Evolutionary conservation across 179 eudicot genomes (phyloP).

Genomic region (Silene coronaria): DNA sequence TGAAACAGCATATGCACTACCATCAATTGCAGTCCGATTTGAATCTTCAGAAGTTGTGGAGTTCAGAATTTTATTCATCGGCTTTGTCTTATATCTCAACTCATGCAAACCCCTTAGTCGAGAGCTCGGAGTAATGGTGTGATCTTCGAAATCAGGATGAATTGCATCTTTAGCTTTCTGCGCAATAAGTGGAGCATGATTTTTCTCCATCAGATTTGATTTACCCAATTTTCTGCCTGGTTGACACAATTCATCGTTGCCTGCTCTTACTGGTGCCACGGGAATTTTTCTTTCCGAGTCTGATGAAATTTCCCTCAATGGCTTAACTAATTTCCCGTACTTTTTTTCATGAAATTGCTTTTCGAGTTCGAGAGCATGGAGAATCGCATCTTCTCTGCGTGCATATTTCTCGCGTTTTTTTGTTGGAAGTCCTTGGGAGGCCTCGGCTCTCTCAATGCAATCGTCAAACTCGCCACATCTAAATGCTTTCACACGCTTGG

Average conservation of each 20-base stretch:
- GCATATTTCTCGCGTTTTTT: conserved; percentile 98
- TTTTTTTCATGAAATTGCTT: conserved; percentile 55
- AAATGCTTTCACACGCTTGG: conserved; percentile 95
- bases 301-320: conserved; percentile 34
- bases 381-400: conserved; percentile 92
- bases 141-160: conserved; percentile 35
- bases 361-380: conserved; percentile 96
- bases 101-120: conserved; percentile 48
- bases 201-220: conserved; percentile 31
- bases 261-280: conserved; percentile 32
- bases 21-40: conserved; percentile 2
- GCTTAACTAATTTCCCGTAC: conserved; percentile 37
- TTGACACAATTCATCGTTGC: conserved; percentile 29
- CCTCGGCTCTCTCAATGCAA: conserved; percentile 88
- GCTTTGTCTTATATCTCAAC: conserved; percentile 39
- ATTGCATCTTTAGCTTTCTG: conserved; percentile 30
- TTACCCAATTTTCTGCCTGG: conserved; percentile 31
- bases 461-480: conserved; percentile 98
- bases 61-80: conserved; percentile 32
- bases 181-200: conserved; percentile 22
- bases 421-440: conserved; percentile 81
- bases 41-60: conserved; percentile 31
- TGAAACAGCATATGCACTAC: conserved; percentile 18
- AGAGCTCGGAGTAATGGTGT: conserved; percentile 32
- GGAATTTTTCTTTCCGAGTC: conserved; percentile 34